Base-by-base conservation (phyloP, 2,329 filamentous ascomycete genomes). In the Cylindrodendrum hubeiense region DNA sequence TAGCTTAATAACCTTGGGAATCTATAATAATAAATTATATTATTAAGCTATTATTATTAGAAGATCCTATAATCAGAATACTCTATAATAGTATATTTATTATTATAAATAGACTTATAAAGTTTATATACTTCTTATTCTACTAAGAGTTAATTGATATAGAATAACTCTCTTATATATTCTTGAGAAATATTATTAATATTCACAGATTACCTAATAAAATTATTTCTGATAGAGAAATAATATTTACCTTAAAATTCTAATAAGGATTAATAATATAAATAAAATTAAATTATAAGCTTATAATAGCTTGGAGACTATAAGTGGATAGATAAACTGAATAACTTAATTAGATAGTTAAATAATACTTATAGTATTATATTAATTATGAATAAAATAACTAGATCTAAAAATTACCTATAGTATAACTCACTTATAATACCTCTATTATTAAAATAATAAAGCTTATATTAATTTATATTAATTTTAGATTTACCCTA, bases 1-100 rank as follows among this genome's bases (percentile, higher is more conserved):
- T 71, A 12, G 10, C 9, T 51, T 13, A 47, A 64, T 2, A 4
- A 65, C 47, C 22, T 37, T 71, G 26, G 22, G 54, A 66, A 21
- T 66, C 41, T 39, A 64, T 69, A 9, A 65, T 21, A 34, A 49
- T 69, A 22, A 41, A 69, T 24, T 67, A 57, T 59, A 67, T 67
- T 34, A 63, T n/a, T 50, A 65, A 56, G 24, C 28, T 67, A 57
- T n/a, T 33, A 8, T 7, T 55, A 62, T 67, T 39, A 60, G 41
- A 58, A 53, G 28, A 66, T 46, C 51, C 41, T 28, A 54, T 53
- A 53, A 60, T 39, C 28, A 34, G 44, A 43, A 50, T 47, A 55
- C 21, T 56, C 12, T 68, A 62, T 43, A 54, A 66, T 58, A 66
- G 24, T 44, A 68, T 65, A 21, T 41, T 66, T 26, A 49, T 64